Evolutionary conservation across 1,284 basidiomycete genomes (phyloP), one percentile per base, ranked within the genome.

Genomic region (Heliocybe sulcata): DNA sequence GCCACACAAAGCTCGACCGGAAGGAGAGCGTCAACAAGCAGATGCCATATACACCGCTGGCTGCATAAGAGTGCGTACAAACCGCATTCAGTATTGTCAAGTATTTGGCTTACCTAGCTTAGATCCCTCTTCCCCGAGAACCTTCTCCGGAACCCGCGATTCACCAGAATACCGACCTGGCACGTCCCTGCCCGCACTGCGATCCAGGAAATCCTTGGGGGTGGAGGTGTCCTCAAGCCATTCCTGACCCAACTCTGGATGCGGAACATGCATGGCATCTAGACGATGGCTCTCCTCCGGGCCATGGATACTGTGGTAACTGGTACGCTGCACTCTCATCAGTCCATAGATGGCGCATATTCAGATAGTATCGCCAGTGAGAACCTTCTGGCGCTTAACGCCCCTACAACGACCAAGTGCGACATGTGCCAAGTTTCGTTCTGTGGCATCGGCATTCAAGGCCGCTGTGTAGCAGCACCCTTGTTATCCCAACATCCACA

Each of bases 371-470:
- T 16, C 50, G 22, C 35, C 16, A 88, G 87, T 63, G 89, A 90
- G 69, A 86, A 79, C 62, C 66, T 90, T 3, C 75, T 90, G 25
- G 85, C 87, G 23, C 67, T 84, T 1, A 72, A 69, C 27, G 87
- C 88, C 12, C 89, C 88, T 14, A 71, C 80, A 31, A 86, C 87
- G 12, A 79, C 85, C n/a, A 85, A 80, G 67, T 91, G 88, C 63
- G 88, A 90, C 64, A 79, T 91, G 57, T 91, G 88, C 60, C 81
- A 83, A 58, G 80, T 86, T 14, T 83, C 76, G 2, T 91, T 90
- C 65, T 91, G 88, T 63, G 88, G 89, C 2, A 82, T 91, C 55
- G 79, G 79, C 54, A 76, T 90, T 14, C 85, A 80, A 55, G 79
- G 77, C 19, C 82, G 88, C 49, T 91, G 88, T 64, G 63, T 76